Base-by-base conservation (phyloP, 805 yeast genomes). In the Starmerella floricola region DNA sequence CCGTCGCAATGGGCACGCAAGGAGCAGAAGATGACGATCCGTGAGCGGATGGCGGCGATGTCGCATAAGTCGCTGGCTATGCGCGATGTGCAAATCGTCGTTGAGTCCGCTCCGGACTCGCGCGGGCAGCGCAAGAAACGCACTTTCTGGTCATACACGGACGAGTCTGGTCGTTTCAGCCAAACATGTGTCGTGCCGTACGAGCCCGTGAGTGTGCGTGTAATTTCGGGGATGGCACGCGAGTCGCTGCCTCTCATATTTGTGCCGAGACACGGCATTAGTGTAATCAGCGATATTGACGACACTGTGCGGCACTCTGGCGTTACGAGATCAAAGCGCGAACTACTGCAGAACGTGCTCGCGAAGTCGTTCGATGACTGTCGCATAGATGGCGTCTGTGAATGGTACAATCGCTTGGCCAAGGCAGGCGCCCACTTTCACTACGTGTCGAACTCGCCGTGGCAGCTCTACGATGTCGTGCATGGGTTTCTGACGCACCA, bases 361-460 rank as follows among this genome's bases (percentile, higher is more conserved):
- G 71, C 81, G 2, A 75, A 74, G 35, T 78, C 76, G 32, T 73
- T 74, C 40, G 60, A 67, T 4, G 73, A 71, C n/a, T 79, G 94
- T 74, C 70, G 68, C 38, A 73, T 91, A 17, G 79, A 84, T 0
- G 78, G 83, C 2, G 79, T 91, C 21, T 69, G 80, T 3, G 66
- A 69, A 28, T 85, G 94, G 86, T 84, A 74, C 55, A 65, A 66
- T 8, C 62, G 64, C n/a, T 56, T 87, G 30, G 60, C 60, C 13
- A 62, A 55, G 31, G 57, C 68, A 11, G 68, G 75, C 33, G 69
- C 77, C 3, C 65, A 75, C n/a, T 75, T 88, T 55, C 95, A 87
- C 59, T 93, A 88, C 58, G 97, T 93, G 2, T 87, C 96, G 6
- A 91, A 93, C 62, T 78, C 94, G 1, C 99, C 99, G 0, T 82